Base-by-base conservation (phyloP, 352 stramenopile species). In the Phytophthora melonis region DNA sequence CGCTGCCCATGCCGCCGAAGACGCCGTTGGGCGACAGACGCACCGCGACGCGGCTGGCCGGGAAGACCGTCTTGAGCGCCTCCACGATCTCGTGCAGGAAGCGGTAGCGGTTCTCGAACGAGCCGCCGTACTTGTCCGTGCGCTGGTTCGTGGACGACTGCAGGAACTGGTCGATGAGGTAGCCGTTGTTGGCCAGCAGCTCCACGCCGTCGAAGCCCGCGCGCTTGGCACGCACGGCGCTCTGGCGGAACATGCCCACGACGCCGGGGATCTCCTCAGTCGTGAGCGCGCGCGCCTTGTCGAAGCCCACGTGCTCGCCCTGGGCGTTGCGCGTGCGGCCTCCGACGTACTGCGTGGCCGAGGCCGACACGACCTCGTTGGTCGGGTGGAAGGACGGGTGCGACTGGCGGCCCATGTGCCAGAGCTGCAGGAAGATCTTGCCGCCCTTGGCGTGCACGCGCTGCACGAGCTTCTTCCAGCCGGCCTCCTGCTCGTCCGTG, bases 1-100 rank as follows among this genome's bases (percentile, higher is more conserved):
- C 53, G 25, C 63, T 69, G 10, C 67, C 64, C 66, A 81, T 80
- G 25, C 69, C 80, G 4, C 72, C 67, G 62, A 68, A 84, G 18
- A 55, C 61, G 16, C 61, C 62, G 56, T 75, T 81, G 5, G 75
- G 75, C 19, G 70, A 61, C 9, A 79, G 66, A n/a, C 78, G 72
- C 30, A 85, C 65, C 39, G 59, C 75, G 19, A 82, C 76, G 25
- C 64, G 63, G 34, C 77, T 54, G 43, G 63, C 56, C 1, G 66
- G 59, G 55, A 67, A 78, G 23, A 25, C 23, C 23, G 23, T 25
- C 23, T 25, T 25, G 23, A 25, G 23, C 23, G 23, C 23, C 23
- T 25, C 23, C 1, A 73, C 78, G 0, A 59, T 73, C 25, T 74
- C 76, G 27, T 7, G 27, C 27, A 32, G 27, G 27, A 32, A 32